These are phyloP conservation scores for Polysphondylium violaceum DNA, from an alignment of 78 protist genomes.

Conservation along the genomic window DNA sequence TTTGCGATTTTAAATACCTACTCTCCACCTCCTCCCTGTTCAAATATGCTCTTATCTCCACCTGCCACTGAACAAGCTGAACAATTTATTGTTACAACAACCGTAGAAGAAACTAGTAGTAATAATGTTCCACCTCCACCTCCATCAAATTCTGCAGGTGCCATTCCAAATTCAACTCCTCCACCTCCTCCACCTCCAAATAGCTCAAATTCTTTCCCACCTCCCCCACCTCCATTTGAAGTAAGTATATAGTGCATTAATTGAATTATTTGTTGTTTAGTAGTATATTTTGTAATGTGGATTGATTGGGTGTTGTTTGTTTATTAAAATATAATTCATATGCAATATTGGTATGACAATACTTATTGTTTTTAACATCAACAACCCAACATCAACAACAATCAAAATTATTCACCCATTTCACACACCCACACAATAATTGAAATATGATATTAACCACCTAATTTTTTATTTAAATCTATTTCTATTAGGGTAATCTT, in stretches of 20 bases:
- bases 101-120: slow-evolving; percentile 23
- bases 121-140: background rate
- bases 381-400: too few relatives aligned
- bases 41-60: slow-evolving; percentile 71
- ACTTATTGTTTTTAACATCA: too few relatives aligned
- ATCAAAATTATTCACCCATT: too few relatives aligned
- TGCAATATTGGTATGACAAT: too few relatives aligned
- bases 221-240: slow-evolving; percentile 47
- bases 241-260: background rate
- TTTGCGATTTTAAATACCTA: slow-evolving; percentile 72
- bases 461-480: too few relatives aligned
- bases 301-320: too few relatives aligned
- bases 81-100: slow-evolving; percentile 66
- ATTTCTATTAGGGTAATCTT: too few relatives aligned
- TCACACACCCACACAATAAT: too few relatives aligned
- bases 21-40: slow-evolving; percentile 68
- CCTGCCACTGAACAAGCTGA: slow-evolving; percentile 81
- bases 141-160: background rate
- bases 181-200: slow-evolving; percentile 84
- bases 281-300: too few relatives aligned
- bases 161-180: background rate
- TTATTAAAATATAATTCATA: too few relatives aligned
- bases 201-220: background rate
- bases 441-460: too few relatives aligned
- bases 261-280: background rate